Evolutionary conservation across 257 asterid genomes (phyloP).

Genomic region (Salvia splendens): DNA sequence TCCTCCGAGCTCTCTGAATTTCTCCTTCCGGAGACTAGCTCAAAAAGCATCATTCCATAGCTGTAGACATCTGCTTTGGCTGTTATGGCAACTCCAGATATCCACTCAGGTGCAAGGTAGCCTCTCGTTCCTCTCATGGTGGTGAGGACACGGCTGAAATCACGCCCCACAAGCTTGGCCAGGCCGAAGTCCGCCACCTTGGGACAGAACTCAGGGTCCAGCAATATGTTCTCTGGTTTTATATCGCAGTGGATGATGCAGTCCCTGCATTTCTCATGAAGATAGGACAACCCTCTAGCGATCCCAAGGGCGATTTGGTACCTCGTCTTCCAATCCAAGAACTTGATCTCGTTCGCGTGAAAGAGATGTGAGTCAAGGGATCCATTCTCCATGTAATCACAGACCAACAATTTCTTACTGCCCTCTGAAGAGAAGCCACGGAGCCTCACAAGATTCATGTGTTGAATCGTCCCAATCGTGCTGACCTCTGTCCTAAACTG

Average conservation of each 20-base stretch:
- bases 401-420: slow-evolving; percentile 42
- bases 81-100: slow-evolving; percentile 51
- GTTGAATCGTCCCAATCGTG: slow-evolving; percentile 52
- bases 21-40: slow-evolving; percentile 49
- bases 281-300: slow-evolving; percentile 50
- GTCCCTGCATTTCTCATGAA: slow-evolving; percentile 56
- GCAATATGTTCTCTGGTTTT: slow-evolving; percentile 51
- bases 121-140: slow-evolving; percentile 55
- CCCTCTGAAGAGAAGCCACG: slow-evolving; percentile 55
- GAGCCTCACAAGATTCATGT: slow-evolving; percentile 54
- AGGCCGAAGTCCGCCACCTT: slow-evolving; percentile 51
- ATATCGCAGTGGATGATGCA: slow-evolving; percentile 59
- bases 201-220: slow-evolving; percentile 40
- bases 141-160: slow-evolving; percentile 50
- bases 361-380: slow-evolving; percentile 49
- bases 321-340: slow-evolving; percentile 45
- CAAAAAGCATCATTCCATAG: slow-evolving; percentile 56
- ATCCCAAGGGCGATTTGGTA: slow-evolving; percentile 47
- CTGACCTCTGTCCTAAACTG: slow-evolving; percentile 52
- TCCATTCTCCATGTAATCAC: slow-evolving; percentile 49
- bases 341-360: slow-evolving; percentile 18
- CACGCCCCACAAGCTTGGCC: slow-evolving; percentile 55
- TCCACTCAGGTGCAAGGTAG: slow-evolving; percentile 54
- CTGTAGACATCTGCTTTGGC: slow-evolving; percentile 54
- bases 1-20: slow-evolving; percentile 42